Base-by-base conservation (phyloP, 345 rosid species). In the Microcos paniculata region DNA sequence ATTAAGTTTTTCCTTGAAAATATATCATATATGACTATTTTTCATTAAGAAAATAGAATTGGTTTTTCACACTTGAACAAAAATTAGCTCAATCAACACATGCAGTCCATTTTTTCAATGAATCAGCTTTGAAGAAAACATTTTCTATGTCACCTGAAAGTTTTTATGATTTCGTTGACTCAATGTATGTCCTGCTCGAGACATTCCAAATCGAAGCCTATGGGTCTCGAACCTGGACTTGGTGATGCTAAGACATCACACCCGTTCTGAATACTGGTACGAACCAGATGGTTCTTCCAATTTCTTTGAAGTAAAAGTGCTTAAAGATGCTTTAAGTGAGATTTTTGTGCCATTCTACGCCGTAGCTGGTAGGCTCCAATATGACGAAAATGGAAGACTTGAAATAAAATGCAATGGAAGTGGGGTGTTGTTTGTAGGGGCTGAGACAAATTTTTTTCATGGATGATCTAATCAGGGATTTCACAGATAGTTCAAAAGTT, bases 311-410 rank as follows among this genome's bases (percentile, higher is more conserved):
- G n/a, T 63, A 6, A 58, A 62, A 35, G 40, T 35, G 28, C 79
- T 84, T 3, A 80, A 78, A 62, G 66, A 82, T 3, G 72, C 82
- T 62, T 51, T 85, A 3, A 62, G 80, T 42, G 40, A 71, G 5
- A 76, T 70, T 61, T 79, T 85, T 1, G 84, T 82, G 33, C 69
- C 79, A 0, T 82, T 80, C n/a, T 76, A 82, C 38, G 84, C 84
- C 0, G 30, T 71, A 12, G 86, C 84, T 0, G 84, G 86, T 1
- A 68, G 85, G 16, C 38, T 82, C 4, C 76, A 38, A 13, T 57
- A 8, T 35, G 84, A 80, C 23, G 76, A 75, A 18, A 65, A 78
- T 28, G 79, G 77, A 0, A 76, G 85, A 26, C 43, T 76, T 51
- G 69, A 80, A 62, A 78, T 85, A 0, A 0, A 11, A 3, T 82